Base-by-base conservation (phyloP, 495 filamentous ascomycete species). In the Tuber umbilicatum region DNA sequence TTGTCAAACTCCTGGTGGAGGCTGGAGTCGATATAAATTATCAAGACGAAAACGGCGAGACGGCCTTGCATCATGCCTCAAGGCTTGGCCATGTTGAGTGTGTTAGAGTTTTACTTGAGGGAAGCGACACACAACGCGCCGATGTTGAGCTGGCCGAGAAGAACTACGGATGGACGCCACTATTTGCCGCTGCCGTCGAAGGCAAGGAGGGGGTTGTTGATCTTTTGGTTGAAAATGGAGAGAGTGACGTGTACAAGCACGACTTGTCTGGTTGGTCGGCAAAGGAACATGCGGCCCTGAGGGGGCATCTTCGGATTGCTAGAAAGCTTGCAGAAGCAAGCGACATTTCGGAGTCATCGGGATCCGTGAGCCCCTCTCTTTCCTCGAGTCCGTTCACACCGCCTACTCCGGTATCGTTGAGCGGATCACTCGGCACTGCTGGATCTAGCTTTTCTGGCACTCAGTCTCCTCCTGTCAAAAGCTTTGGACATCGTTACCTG, bases 251-350 rank as follows among this genome's bases (percentile, higher is more conserved):
- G 21, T 89, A 90, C 71, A 89, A 87, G 69, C 83, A 84, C 14
- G 95, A 98, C 82, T 89, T 89, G 2, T 97, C 94, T 70, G 95
- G 95, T 12, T 99, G 96, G 96, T 97, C 93, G 2, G 90, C 94
- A 2, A 93, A 90, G 84, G 95, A 99, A 81, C 95, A 98, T 84
- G 95, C 95, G 6, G 91, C 92, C 0, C 84, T 99, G 47, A 85
- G 95, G 78, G 95, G 95, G 0, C 94, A 99, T 81, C 85, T 97
- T 55, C 84, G 87, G 5, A 93, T 97, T 76, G 92, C 93, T 14
- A 86, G 87, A 39, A 73, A 78, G 68, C 73, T 82, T 68, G 71
- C 68, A 16, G 79, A 74, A 41, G 45, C 70, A 69, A 23, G 55
- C 14, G 31, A 50, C 73, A 37, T 69, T 3, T 70, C 73, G 0